Conservation (phyloP, 306 rosid genomes). For the Cucurbita argyrosperma region DNA sequence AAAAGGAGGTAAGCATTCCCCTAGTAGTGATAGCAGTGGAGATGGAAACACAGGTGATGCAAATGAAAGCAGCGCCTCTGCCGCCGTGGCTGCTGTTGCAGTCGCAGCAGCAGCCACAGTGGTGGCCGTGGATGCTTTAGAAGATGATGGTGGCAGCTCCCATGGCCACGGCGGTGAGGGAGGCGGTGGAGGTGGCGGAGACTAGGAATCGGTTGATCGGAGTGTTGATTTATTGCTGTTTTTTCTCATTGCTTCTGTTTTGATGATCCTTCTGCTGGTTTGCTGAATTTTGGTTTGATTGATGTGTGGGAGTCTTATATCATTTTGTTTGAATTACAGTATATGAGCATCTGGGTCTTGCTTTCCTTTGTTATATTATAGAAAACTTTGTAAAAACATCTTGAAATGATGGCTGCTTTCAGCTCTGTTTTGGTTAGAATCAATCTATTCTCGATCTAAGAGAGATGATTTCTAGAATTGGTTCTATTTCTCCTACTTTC, state of each 20-base stretch:
- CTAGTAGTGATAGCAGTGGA: slow-evolving; percentile 6
- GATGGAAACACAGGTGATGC: not conserved
- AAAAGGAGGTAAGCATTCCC: slow-evolving; percentile 6
- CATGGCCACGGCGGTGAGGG: slow-evolving; percentile 3
- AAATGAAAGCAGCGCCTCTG: not conserved
- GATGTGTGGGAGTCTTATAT: not conserved
- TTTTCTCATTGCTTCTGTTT: not conserved
- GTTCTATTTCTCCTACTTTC: too few relatives aligned
- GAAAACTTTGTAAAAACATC: not conserved
- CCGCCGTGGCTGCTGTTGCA: not conserved
- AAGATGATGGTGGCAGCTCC: not conserved
- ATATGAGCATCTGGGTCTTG: not conserved
- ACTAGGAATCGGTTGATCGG: not conserved
- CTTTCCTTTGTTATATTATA: not conserved
- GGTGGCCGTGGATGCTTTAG: not conserved
- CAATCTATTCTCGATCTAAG: not conserved
- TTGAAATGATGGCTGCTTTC: not conserved
- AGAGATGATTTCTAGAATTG: not conserved
- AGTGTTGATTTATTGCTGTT: not conserved
- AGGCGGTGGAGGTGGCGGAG: not conserved
- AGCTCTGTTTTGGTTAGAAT: not conserved
- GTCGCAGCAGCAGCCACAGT: not conserved
- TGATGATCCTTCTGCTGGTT: not conserved
- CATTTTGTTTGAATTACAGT: not conserved
- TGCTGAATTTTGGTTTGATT: not conserved